phyloP scores from a whole-genome alignment of 495 filamentous ascomycete species.

The Articulospora tetracladia region DNA sequence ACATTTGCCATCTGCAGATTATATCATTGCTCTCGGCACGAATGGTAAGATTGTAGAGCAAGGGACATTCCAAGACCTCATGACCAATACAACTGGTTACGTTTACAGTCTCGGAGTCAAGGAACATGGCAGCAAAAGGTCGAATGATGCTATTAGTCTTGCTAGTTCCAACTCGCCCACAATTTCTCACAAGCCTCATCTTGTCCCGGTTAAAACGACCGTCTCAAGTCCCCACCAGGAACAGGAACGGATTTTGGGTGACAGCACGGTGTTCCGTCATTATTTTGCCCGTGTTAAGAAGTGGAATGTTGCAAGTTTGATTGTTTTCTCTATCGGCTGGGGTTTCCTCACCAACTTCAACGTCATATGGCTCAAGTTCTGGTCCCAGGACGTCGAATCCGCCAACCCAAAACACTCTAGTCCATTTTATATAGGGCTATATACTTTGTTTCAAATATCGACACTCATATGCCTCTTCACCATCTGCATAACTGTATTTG shows the following conservation, averaged over 20 bases:
- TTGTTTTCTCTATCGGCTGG: background rate
- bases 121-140: too few relatives aligned
- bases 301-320: background rate
- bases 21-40: slow-evolving; percentile 38
- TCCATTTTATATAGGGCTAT: background rate
- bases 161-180: background rate
- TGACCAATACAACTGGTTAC: background rate
- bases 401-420: background rate
- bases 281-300: background rate
- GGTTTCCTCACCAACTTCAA: background rate
- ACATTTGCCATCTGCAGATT: slow-evolving; percentile 38
- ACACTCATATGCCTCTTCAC: background rate
- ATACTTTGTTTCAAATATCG: background rate
- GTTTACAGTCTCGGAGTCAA: slow-evolving; percentile 34
- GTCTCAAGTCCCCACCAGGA: background rate
- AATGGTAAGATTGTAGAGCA: slow-evolving; percentile 39
- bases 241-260: slow-evolving; percentile 6
- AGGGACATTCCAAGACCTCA: slow-evolving; percentile 36
- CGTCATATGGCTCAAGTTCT: background rate
- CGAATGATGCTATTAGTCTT: background rate
- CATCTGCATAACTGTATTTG: background rate
- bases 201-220: background rate
- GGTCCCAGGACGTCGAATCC: background rate
- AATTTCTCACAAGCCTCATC: background rate
- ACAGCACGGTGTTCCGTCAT: background rate